phyloP scores from a whole-genome alignment of 345 rosid species.

The Ceriops decandra region DNA sequence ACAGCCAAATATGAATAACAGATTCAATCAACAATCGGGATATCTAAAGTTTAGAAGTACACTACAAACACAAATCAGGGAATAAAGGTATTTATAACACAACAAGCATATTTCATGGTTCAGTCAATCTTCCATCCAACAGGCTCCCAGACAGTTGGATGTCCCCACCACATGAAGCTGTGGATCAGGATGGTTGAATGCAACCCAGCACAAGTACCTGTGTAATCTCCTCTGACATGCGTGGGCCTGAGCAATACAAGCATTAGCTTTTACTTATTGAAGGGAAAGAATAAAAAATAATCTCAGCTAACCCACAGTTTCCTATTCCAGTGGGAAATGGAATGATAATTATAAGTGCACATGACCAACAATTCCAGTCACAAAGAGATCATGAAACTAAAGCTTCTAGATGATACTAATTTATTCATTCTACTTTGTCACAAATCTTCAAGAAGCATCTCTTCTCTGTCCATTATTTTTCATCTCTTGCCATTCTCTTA shows the following conservation, averaged over 20 bases:
- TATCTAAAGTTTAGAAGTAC: background rate
- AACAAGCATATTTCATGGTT: constrained; percentile 10
- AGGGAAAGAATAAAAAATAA: background rate
- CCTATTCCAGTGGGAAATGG: background rate
- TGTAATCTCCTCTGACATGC: constrained; percentile 21
- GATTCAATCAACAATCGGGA: background rate
- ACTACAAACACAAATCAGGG: background rate
- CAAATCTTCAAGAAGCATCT: constrained; percentile 1
- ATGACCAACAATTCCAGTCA: background rate
- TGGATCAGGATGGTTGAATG: constrained; percentile 14
- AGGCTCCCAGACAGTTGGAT: constrained; percentile 17
- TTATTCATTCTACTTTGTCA: background rate
- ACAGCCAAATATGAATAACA: background rate
- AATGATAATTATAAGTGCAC: background rate
- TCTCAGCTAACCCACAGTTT: constrained; percentile 15
- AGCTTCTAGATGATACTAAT: background rate
- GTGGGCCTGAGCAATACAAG: constrained; percentile 26
- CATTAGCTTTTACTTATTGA: constrained; percentile 22
- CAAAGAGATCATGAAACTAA: background rate
- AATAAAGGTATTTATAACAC: background rate
- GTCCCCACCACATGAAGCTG: constrained; percentile 24
- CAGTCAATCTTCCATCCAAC: constrained; percentile 24
- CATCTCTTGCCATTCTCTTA: background rate
- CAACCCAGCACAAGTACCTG: constrained; percentile 23
- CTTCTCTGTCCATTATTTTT: background rate